Evolutionary conservation across 306 rosid species (phyloP).

Genomic region (Senna siamea): DNA sequence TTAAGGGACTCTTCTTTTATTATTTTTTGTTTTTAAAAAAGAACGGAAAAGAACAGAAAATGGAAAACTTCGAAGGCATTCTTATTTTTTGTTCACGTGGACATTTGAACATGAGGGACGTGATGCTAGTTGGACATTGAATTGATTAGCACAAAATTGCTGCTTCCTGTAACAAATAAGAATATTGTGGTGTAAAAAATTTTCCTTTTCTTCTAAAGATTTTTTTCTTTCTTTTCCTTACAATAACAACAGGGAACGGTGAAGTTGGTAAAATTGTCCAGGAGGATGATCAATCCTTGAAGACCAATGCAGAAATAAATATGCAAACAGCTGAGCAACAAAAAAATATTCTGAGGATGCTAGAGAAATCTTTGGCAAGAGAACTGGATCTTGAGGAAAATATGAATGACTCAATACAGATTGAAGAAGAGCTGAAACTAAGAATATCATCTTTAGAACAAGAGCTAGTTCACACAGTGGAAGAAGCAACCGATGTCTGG

Average conservation of each 20-base stretch:
- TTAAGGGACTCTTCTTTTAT: conserved; percentile 21
- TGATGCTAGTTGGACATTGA: conserved; percentile 19
- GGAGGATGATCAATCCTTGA: conserved; percentile 52
- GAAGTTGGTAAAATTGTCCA: conserved; percentile 38
- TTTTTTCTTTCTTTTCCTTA: conserved; percentile 26
- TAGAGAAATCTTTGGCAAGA: conserved; percentile 77
- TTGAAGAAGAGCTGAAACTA: conserved; percentile 55
- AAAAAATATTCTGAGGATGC: conserved; percentile 71
- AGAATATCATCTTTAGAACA: conserved; percentile 52
- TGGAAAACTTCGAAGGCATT: neutral
- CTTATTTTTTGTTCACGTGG: neutral
- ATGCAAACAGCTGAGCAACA: conserved; percentile 73
- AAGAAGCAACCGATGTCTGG: conserved; percentile 63
- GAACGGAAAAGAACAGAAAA: neutral
- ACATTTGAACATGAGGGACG: conserved; percentile 1
- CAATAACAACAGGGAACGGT: conserved; percentile 53
- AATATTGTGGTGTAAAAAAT: conserved; percentile 17
- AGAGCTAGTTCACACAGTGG: conserved; percentile 58
- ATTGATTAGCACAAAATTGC: conserved; percentile 21
- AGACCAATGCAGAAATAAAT: conserved; percentile 46
- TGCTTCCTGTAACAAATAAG: conserved; percentile 37
- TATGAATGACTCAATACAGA: conserved; percentile 52
- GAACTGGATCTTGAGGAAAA: conserved; percentile 85
- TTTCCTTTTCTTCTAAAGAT: conserved; percentile 27
- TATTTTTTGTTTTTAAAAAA: too few species aligned